phyloP scores from a whole-genome alignment of 2,329 filamentous ascomycete species.

The Daldinia eschscholtzii region DNA sequence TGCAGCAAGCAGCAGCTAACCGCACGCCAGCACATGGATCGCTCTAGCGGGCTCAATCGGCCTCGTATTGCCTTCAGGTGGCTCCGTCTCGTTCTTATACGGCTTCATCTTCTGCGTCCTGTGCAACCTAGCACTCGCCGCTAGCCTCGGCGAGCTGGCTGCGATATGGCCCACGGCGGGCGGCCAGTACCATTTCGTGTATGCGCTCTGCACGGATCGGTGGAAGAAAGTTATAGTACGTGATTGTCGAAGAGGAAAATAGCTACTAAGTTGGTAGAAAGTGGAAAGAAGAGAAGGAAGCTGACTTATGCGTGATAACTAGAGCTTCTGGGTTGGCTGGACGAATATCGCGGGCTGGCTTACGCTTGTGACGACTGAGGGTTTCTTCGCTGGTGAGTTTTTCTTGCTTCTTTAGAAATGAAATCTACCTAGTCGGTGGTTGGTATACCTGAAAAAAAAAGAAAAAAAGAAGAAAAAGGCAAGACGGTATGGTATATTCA shows the following conservation, averaged over 20 bases:
- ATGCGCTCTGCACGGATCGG: constrained; percentile 55
- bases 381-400: constrained; percentile 57
- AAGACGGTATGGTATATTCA: constrained; percentile 6
- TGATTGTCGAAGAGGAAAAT: background rate
- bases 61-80: constrained; percentile 58
- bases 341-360: constrained; percentile 62
- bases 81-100: constrained; percentile 59
- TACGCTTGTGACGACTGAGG: constrained; percentile 58
- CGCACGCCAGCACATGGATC: constrained; percentile 53
- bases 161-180: constrained; percentile 62
- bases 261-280: background rate
- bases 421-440: background rate
- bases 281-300: background rate
- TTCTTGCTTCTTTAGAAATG: background rate
- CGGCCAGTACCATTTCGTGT: constrained; percentile 62
- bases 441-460: background rate
- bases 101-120: constrained; percentile 61
- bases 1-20: background rate
- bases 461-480: too few relatives aligned
- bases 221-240: constrained; percentile 57
- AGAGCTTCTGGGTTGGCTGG: constrained; percentile 61
- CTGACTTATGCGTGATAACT: background rate
- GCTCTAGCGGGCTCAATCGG: constrained; percentile 59
- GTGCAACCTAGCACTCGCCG: constrained; percentile 58
- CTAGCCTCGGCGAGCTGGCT: constrained; percentile 59